These are phyloP conservation scores for Magnaporthiopsis rhizophila DNA, from an alignment of 2,329 filamentous ascomycete genomes.

Conservation along the genomic window DNA sequence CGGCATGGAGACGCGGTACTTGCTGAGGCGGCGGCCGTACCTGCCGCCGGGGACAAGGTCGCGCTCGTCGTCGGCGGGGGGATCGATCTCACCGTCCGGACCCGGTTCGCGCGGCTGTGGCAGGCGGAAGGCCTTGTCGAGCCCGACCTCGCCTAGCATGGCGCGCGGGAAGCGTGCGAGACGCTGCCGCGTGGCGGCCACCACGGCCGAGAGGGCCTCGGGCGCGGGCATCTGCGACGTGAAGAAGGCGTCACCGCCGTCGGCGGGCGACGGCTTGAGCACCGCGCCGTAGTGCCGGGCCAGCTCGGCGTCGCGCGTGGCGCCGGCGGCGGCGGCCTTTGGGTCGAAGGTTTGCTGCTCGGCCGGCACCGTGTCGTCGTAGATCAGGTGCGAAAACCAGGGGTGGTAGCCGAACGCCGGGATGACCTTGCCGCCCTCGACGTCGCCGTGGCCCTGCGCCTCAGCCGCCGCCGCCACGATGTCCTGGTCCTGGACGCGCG, in stretches of 20 bases:
- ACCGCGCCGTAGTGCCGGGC: constrained; percentile 58
- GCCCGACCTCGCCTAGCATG: constrained; percentile 67
- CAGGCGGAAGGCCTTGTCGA: constrained; percentile 71
- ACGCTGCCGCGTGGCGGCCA: constrained; percentile 41
- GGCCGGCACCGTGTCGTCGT: constrained; percentile 40
- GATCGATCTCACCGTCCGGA: constrained; percentile 9
- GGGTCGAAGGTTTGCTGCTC: constrained; percentile 29
- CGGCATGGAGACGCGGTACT: constrained; percentile 56
- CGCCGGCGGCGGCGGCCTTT: constrained; percentile 11
- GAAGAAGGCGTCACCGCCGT: constrained; percentile 28
- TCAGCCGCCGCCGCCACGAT: constrained; percentile 58
- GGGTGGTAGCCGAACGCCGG: constrained; percentile 84
- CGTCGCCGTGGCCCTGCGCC: constrained; percentile 30
- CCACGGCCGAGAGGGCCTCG: constrained; percentile 35
- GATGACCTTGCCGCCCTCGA: constrained; percentile 29
- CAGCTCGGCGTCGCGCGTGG: constrained; percentile 1
- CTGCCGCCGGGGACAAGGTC: constrained; percentile 62
- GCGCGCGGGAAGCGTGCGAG: constrained; percentile 50
- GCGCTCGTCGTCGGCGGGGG: constrained; percentile 22
- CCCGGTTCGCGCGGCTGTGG: constrained; percentile 37
- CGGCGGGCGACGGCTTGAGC: constrained; percentile 45
- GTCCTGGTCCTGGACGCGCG: constrained; percentile 65
- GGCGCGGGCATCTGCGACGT: constrained; percentile 49
- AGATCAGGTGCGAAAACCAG: constrained; percentile 76
- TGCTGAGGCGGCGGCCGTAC: constrained; percentile 60